Base-by-base conservation (phyloP, 805 yeast genomes). In the Ascoidea tarda region DNA sequence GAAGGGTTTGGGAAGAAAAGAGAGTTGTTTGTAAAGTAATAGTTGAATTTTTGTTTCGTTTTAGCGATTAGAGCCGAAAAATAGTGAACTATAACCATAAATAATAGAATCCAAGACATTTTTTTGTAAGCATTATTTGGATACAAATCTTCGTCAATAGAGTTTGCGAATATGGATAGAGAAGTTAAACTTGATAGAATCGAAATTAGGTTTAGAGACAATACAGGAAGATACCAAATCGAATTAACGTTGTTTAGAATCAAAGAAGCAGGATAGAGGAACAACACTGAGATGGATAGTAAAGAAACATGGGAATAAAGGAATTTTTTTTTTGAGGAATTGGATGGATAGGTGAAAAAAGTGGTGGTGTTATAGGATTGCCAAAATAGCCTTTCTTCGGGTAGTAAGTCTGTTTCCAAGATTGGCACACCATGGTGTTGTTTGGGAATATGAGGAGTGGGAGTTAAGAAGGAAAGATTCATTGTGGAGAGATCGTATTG, bases 381-480 rank as follows among this genome's bases (percentile, higher is more conserved):
- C 97, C 97, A 90, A 66, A 76, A 90, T 32, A 73, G 63, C 52
- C 79, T 69, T 65, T 89, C 96, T 48, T 80, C 84, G 0, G 90
- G 83, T 16, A 81, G 73, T 50, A 90, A 72, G 16, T 77, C 61
- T 1, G 85, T 83, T 54, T 75, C 63, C 49, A 89, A 70, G 47
- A 90, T 86, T 1, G 95, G 90, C 57, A 77, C 61, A 0, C 95
- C 95, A 61, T 87, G 96, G 50, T 66, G 63, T 61, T 79, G 74
- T 38, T 58, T 62, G 5, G 57, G 60, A 52, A 72, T 77, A 61
- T 78, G 79, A 0, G 82, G 67, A n/a, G 69, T 65, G 0, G 82
- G 79, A 1, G 44, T 38, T 4, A 38, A 38, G 28, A 21, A 3
- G 28, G 28, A 21, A 21, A 21, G 28, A 21, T 21, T 21, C 28